Evolutionary conservation across 352 stramenopile species (phyloP).

Genomic region (Globisporangium uncinulatum): DNA sequence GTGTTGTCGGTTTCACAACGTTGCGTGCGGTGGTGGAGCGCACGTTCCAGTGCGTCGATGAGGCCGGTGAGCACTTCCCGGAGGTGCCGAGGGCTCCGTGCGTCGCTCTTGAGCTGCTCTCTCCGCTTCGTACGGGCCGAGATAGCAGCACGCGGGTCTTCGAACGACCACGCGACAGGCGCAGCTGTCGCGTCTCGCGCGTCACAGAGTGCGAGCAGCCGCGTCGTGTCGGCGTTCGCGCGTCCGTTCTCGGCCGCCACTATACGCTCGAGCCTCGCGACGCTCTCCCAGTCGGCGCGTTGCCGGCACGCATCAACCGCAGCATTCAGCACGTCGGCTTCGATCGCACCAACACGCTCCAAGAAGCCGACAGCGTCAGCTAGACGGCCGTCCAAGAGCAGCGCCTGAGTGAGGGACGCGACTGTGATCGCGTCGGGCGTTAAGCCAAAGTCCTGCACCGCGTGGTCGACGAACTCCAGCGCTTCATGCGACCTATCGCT

Average conservation of each 20-base stretch:
- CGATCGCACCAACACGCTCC: constrained; percentile 5
- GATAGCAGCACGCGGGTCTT: constrained; percentile 1
- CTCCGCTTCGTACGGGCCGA: constrained; percentile 8
- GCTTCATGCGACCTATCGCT: constrained; percentile 28
- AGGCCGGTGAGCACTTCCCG: constrained; percentile 1
- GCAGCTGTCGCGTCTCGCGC: constrained; percentile 3
- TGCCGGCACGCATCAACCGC: constrained; percentile 51
- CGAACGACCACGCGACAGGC: constrained; percentile 10
- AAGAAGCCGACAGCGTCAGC: constrained; percentile 25
- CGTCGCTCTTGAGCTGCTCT: constrained; percentile 10
- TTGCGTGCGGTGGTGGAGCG: not conserved
- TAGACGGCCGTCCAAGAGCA: constrained; percentile 32
- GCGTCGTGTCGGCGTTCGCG: not conserved
- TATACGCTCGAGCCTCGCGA: constrained; percentile 3
- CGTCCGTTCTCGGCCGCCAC: constrained; percentile 2
- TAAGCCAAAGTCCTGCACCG: constrained; percentile 29
- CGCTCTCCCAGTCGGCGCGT: constrained; percentile 31
- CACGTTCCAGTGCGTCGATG: not conserved
- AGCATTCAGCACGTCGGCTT: constrained; percentile 20
- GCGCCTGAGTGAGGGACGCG: constrained; percentile 31
- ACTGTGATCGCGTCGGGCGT: constrained; percentile 36
- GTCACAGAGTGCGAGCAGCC: constrained; percentile 5
- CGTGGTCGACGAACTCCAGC: constrained; percentile 19
- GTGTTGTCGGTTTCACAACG: not conserved
- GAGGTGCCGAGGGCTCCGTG: constrained; percentile 1